phyloP scores from a whole-genome alignment of 352 stramenopile genomes.

The Phytopythium chamaehyphon region DNA sequence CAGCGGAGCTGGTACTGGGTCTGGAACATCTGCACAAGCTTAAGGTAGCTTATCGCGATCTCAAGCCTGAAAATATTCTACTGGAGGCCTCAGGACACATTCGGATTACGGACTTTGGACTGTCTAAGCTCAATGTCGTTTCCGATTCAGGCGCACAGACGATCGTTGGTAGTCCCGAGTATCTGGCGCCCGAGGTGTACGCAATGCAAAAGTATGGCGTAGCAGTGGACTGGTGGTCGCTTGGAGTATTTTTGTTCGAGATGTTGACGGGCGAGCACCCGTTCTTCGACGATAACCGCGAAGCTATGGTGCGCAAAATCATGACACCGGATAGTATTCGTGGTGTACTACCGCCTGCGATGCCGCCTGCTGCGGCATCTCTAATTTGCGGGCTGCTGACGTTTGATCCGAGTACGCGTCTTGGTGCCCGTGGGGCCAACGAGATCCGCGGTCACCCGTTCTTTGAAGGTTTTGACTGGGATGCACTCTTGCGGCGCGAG shows the following conservation, averaged over 20 bases:
- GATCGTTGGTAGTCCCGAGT: conserved; percentile 84
- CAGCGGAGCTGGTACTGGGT: conserved; percentile 93
- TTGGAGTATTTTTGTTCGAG: conserved; percentile 88
- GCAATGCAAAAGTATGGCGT: conserved; percentile 71
- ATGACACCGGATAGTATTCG: conserved; percentile 63
- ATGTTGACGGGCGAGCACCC: conserved; percentile 89
- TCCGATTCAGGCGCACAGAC: conserved; percentile 65
- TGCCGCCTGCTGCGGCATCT: conserved; percentile 64
- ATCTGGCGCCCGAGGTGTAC: conserved; percentile 86
- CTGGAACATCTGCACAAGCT: conserved; percentile 95
- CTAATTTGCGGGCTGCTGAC: conserved; percentile 74
- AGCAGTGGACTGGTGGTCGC: conserved; percentile 91
- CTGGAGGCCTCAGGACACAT: conserved; percentile 90
- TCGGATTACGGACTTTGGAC: conserved; percentile 96
- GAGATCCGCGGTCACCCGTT: conserved; percentile 85
- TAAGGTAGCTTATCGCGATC: conserved; percentile 96
- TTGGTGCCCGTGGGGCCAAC: conserved; percentile 51
- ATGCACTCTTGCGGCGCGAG: conserved; percentile 63
- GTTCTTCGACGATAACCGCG: conserved; percentile 85
- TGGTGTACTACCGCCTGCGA: conserved; percentile 55
- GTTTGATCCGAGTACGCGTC: conserved; percentile 64
- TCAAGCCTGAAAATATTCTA: conserved; percentile 97
- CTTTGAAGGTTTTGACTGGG: conserved; percentile 82
- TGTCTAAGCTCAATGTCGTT: conserved; percentile 76
- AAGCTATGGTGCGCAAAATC: conserved; percentile 86